Evolutionary conservation across 768 basidiomycete genomes (phyloP).

Genomic region (Tephrocybe sp.): DNA sequence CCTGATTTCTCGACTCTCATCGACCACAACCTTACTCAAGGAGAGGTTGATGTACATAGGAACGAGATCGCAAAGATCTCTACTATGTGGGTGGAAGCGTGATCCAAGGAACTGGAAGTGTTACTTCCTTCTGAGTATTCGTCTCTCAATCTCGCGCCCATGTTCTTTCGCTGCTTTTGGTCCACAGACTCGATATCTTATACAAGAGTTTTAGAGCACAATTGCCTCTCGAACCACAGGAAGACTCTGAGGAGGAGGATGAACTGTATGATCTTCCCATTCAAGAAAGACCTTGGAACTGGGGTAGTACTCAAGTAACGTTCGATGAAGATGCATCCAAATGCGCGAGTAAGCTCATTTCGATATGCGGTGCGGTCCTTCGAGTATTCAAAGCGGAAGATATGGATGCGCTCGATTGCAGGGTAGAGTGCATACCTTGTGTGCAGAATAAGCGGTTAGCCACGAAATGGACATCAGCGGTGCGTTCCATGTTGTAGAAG

Average conservation of each 20-base stretch:
- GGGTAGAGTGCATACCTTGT: too few species aligned
- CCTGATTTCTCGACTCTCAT: constrained; percentile 18
- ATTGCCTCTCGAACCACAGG: constrained; percentile 15
- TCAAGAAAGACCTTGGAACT: neutral
- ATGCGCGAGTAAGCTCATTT: too few species aligned
- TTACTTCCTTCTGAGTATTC: constrained; percentile 5
- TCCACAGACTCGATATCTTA: constrained; percentile 29
- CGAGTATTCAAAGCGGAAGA: too few species aligned
- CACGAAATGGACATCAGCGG: too few species aligned
- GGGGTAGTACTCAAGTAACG: too few species aligned
- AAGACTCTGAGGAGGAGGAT: constrained; percentile 9
- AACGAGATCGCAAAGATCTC: constrained; percentile 9
- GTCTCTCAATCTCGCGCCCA: constrained; percentile 25
- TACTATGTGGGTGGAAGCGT: constrained; percentile 18
- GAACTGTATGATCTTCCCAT: constrained; percentile 8
- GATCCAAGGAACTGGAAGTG: constrained; percentile 13
- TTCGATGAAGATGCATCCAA: too few species aligned
- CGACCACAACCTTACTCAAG: neutral
- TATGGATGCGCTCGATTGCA: too few species aligned
- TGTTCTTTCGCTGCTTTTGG: constrained; percentile 29
- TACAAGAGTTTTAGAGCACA: constrained; percentile 27
- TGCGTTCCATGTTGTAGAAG: too few species aligned
- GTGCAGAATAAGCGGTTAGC: too few species aligned
- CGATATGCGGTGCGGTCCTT: too few species aligned
- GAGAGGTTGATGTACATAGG: constrained; percentile 9